Evolutionary conservation across 305 asterid genomes (phyloP).

Genomic region (Fraxinus sp.): DNA sequence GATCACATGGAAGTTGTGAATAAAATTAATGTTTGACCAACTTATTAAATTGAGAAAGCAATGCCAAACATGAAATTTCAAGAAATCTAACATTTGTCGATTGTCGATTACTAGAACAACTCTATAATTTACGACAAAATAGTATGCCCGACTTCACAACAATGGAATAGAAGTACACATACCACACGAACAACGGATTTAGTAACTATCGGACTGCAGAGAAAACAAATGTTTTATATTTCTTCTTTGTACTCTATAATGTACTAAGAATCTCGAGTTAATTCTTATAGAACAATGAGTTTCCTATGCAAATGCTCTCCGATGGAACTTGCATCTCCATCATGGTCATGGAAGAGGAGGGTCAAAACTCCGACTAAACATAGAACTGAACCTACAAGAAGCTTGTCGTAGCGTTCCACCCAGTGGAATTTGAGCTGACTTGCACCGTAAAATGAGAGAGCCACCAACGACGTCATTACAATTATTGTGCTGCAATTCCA

Average conservation of each 20-base stretch:
- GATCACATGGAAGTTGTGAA: background rate
- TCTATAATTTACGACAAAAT: background rate
- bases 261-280: conserved; percentile 9
- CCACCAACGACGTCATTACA: conserved; percentile 94
- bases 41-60: background rate
- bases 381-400: conserved; percentile 89
- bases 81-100: background rate
- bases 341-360: conserved; percentile 76
- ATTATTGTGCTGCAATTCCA: conserved; percentile 70
- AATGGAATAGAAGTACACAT: background rate
- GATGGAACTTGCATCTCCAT: conserved; percentile 36
- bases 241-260: background rate
- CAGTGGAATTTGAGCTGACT: conserved; percentile 95
- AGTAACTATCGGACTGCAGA: background rate
- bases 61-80: background rate
- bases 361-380: conserved; percentile 87
- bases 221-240: background rate
- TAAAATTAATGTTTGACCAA: background rate
- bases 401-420: conserved; percentile 93
- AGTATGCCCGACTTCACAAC: background rate
- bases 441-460: conserved; percentile 96
- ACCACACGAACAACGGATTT: background rate
- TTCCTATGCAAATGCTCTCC: conserved; percentile 67
- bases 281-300: conserved; percentile 42
- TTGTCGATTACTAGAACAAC: background rate